Evolutionary conservation across 1,284 basidiomycete genomes (phyloP).

Genomic region (Neonothopanus nambi): DNA sequence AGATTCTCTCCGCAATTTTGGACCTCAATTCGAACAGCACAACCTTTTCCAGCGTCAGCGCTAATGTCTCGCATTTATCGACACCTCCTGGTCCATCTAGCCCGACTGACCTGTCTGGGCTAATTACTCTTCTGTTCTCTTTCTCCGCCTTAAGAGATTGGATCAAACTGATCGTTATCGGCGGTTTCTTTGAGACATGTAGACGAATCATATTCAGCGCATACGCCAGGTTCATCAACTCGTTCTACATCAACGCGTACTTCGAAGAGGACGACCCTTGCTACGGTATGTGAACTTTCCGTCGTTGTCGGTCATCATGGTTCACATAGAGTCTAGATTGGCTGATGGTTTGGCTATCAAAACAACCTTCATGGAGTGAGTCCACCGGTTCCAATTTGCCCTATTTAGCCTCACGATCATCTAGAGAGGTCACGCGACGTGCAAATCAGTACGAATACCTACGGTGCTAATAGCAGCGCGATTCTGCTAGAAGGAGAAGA

Average conservation of each 20-base stretch:
- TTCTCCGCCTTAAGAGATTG: slow-evolving; percentile 62
- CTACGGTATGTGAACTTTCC: slow-evolving; percentile 45
- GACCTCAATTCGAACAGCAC: not conserved
- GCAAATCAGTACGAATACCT: slow-evolving; percentile 47
- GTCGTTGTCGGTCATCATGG: slow-evolving; percentile 2
- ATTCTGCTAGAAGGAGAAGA: slow-evolving; percentile 39
- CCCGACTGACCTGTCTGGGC: slow-evolving; percentile 25
- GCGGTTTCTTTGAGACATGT: slow-evolving; percentile 57
- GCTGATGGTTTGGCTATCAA: slow-evolving; percentile 64
- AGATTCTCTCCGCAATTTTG: too few species aligned
- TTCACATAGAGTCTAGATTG: slow-evolving; percentile 40
- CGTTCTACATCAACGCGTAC: slow-evolving; percentile 62
- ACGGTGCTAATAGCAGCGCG: slow-evolving; percentile 35
- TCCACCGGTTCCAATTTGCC: slow-evolving; percentile 7
- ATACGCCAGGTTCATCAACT: slow-evolving; percentile 47
- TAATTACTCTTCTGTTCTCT: slow-evolving; percentile 44
- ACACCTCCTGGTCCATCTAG: not conserved
- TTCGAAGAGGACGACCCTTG: slow-evolving; percentile 60
- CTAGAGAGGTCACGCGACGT: slow-evolving; percentile 49
- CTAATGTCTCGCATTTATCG: not conserved
- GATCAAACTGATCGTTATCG: slow-evolving; percentile 61
- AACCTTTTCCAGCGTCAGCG: not conserved
- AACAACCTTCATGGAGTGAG: slow-evolving; percentile 48
- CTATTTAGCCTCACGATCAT: not conserved
- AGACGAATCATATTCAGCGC: slow-evolving; percentile 44